Percentiles rank a stretch among this genome's conserved stretches.
These are phyloP conservation scores for Physcomitrium patens DNA, from an alignment of 225 moss, liverwort and hornwort genomes.

Conservation along the genomic window DNA sequence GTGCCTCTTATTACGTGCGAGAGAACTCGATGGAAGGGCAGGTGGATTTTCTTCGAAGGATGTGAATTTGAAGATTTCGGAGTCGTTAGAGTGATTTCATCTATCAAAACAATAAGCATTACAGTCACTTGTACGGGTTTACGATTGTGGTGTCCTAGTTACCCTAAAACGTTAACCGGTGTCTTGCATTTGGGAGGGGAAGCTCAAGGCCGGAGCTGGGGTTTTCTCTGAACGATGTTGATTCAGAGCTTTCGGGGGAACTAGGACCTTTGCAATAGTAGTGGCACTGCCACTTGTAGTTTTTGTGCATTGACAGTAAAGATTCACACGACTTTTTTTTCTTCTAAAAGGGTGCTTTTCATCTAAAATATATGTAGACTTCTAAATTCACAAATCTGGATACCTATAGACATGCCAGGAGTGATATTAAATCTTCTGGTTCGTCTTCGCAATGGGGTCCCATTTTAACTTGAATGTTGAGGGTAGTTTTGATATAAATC, in stretches of 20 bases:
- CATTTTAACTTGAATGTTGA: too few species aligned
- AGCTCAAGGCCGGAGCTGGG: slow-evolving; percentile 19
- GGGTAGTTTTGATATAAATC: too few species aligned
- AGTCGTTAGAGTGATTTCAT: slow-evolving; percentile 28
- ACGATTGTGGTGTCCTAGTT: slow-evolving; percentile 28
- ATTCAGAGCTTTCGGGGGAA: slow-evolving; percentile 56
- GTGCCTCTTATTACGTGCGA: slow-evolving; percentile 3
- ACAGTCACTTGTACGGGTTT: slow-evolving; percentile 12
- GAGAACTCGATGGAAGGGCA: slow-evolving; percentile 20
- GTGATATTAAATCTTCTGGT: too few species aligned
- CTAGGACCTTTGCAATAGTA: slow-evolving; percentile 25
- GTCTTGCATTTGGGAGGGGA: slow-evolving; percentile 27
- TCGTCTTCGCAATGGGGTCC: too few species aligned
- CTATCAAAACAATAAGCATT: slow-evolving; percentile 19
- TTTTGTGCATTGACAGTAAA: neutral
- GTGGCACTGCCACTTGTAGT: neutral
- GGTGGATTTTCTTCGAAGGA: slow-evolving; percentile 41
- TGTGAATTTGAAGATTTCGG: slow-evolving; percentile 58
- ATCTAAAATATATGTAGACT: too few species aligned
- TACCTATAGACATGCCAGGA: too few species aligned
- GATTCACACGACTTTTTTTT: too few species aligned
- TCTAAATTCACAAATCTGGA: too few species aligned
- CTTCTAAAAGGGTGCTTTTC: too few species aligned
- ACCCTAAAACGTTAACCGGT: slow-evolving; percentile 42
- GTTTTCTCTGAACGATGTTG: slow-evolving; percentile 58